phyloP scores from a whole-genome alignment of 2,329 filamentous ascomycete species.

The Drechslerella dactyloides region DNA sequence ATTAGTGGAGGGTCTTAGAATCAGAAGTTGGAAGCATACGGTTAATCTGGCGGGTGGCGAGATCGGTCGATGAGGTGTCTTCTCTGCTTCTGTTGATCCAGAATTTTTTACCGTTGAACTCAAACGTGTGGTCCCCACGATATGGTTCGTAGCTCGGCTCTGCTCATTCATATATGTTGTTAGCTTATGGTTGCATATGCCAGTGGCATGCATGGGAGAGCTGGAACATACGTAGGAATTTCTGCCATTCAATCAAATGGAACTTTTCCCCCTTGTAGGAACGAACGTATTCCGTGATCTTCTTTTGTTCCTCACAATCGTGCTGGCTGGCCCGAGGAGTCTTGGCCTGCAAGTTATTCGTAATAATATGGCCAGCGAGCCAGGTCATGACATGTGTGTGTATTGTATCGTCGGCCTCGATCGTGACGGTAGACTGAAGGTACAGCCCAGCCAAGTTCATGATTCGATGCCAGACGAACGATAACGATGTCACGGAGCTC shows the following conservation, averaged over 20 bases:
- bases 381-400: conserved; percentile 39
- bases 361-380: conserved; percentile 23
- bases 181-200: neutral
- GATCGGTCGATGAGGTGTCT: conserved; percentile 24
- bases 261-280: conserved; percentile 14
- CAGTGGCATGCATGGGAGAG: neutral
- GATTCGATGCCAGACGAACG: conserved; percentile 17
- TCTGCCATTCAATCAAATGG: conserved; percentile 34
- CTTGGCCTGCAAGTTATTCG: conserved; percentile 24
- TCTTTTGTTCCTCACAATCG: conserved; percentile 11
- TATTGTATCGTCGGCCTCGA: conserved; percentile 23
- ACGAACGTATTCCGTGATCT: conserved; percentile 9
- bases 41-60: conserved; percentile 46
- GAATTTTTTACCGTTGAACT: conserved; percentile 26
- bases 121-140: conserved; percentile 22
- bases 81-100: conserved; percentile 38
- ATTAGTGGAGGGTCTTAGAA: conserved; percentile 31
- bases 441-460: conserved; percentile 12
- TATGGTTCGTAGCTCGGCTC: conserved; percentile 25
- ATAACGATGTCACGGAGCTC: conserved; percentile 6
- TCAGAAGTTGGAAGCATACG: conserved; percentile 19
- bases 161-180: neutral
- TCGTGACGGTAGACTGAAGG: conserved; percentile 22
- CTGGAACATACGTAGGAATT: conserved; percentile 24
- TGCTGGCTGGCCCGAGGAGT: conserved; percentile 8